Percentiles rank a stretch among this genome's conserved stretches.
These are phyloP conservation scores for Trichosporon sp. DNA, from an alignment of 1,284 basidiomycete genomes.

Conservation along the genomic window DNA sequence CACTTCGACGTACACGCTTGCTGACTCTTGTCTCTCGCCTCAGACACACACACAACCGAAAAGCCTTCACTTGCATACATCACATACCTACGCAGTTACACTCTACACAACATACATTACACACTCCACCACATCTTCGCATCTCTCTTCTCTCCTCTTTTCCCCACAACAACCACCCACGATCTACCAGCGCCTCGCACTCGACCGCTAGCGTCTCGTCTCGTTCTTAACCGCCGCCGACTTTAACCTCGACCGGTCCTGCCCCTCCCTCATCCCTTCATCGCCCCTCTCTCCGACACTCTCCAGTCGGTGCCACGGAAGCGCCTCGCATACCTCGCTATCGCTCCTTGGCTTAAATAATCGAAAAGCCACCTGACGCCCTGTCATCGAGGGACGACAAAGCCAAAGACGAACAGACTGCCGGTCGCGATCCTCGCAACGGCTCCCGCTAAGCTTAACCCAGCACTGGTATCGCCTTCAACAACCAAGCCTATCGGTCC, in stretches of 20 bases:
- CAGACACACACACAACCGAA: conserved; percentile 8
- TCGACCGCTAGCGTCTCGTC: not conserved
- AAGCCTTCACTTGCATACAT: conserved; percentile 16
- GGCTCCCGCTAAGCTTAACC: conserved; percentile 17
- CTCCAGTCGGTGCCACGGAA: not conserved
- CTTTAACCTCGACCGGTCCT: not conserved
- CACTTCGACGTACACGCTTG: conserved; percentile 3
- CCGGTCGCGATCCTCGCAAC: conserved; percentile 12
- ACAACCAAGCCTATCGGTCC: not conserved
- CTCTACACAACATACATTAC: conserved; percentile 9
- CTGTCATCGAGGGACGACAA: conserved; percentile 3
- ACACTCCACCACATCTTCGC: conserved; percentile 9
- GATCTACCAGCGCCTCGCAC: not conserved
- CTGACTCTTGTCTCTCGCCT: not conserved
- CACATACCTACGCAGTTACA: conserved; percentile 21
- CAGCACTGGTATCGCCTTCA: conserved; percentile 15
- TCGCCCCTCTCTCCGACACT: not conserved
- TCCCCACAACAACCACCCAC: not conserved
- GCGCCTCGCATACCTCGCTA: conserved; percentile 11
- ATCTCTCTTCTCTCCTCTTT: not conserved
- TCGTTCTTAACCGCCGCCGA: not conserved
- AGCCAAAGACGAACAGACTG: conserved; percentile 18
- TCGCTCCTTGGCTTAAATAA: conserved; percentile 14
- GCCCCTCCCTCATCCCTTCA: not conserved
- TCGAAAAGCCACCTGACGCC: conserved; percentile 17